phyloP scores from a whole-genome alignment of 768 basidiomycete genomes.

The Trametes maxima region DNA sequence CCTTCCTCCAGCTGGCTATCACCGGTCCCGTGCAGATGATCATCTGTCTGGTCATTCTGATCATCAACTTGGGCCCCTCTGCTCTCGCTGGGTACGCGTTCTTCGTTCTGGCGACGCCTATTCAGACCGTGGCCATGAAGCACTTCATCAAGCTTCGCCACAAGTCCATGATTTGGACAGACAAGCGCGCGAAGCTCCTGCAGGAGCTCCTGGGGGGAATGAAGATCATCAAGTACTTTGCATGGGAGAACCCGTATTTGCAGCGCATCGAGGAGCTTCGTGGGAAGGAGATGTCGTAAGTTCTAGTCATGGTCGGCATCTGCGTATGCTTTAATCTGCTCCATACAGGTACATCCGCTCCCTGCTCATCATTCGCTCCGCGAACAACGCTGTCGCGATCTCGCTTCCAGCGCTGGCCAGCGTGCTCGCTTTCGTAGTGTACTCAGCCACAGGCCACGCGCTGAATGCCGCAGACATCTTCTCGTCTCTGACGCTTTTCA shows the following conservation, averaged over 20 bases:
- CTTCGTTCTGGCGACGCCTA: constrained; percentile 71
- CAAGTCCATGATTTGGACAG: constrained; percentile 86
- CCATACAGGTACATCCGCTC: constrained; percentile 59
- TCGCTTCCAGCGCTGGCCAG: constrained; percentile 79
- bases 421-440: constrained; percentile 76
- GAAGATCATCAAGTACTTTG: constrained; percentile 91
- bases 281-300: constrained; percentile 67
- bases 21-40: constrained; percentile 74
- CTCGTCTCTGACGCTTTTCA: constrained; percentile 84
- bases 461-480: constrained; percentile 77
- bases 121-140: constrained; percentile 76
- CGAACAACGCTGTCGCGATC: constrained; percentile 67
- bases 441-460: constrained; percentile 68
- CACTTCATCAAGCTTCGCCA: constrained; percentile 65
- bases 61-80: constrained; percentile 69
- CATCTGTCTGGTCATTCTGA: constrained; percentile 74
- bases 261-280: constrained; percentile 71
- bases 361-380: constrained; percentile 65
- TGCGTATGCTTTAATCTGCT: neutral
- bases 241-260: constrained; percentile 85
- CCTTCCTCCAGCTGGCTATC: constrained; percentile 84
- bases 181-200: constrained; percentile 84
- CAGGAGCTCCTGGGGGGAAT: constrained; percentile 90
- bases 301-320: constrained; percentile 28
- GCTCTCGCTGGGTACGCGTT: constrained; percentile 58